A percentile compares a stretch with the other conserved stretches of the same genome.
phyloP scores from a whole-genome alignment of 345 rosid species.

The Arabidopsis suecica region DNA sequence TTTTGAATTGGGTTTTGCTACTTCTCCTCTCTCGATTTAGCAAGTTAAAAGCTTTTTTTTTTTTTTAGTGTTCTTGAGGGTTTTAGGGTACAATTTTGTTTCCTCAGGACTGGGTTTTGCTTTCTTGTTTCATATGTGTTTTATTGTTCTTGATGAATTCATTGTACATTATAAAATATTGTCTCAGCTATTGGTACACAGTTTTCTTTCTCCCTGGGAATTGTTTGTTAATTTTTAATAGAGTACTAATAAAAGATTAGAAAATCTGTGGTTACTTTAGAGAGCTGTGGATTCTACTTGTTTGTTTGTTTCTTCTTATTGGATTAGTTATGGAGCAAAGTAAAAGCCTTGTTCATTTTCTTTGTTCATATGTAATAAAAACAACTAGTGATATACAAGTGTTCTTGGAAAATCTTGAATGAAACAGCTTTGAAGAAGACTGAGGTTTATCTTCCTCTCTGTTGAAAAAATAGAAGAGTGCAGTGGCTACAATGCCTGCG shows the following conservation, averaged over 20 bases:
- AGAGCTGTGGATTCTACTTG: slow-evolving; percentile 39
- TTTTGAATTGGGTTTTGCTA: slow-evolving; percentile 23
- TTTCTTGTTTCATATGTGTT: slow-evolving; percentile 1
- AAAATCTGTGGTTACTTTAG: slow-evolving; percentile 36
- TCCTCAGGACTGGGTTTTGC: slow-evolving; percentile 2
- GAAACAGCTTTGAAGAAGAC: neutral
- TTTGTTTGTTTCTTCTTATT: slow-evolving; percentile 26
- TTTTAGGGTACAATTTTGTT: neutral
- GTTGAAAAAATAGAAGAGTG: slow-evolving; percentile 48
- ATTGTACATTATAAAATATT: no score
- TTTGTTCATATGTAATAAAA: neutral
- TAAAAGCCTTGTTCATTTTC: neutral
- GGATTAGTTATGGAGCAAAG: slow-evolving; percentile 23
- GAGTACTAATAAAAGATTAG: slow-evolving; percentile 49
- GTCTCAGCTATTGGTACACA: no score
- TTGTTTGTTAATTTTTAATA: slow-evolving; percentile 11
- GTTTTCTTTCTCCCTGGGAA: neutral
- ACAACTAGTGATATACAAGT: neutral
- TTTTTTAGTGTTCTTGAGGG: slow-evolving; percentile 3
- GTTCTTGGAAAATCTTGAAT: neutral
- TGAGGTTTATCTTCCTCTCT: slow-evolving; percentile 4
- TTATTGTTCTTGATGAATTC: no score
- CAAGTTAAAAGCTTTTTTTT: slow-evolving; percentile 9
- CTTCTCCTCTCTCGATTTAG: neutral
- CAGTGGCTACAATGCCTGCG: slow-evolving; percentile 49